Evolutionary conservation across 352 stramenopile species (phyloP), one percentile per base, ranked within the genome.

Genomic region (Phytophthora pluvialis): DNA sequence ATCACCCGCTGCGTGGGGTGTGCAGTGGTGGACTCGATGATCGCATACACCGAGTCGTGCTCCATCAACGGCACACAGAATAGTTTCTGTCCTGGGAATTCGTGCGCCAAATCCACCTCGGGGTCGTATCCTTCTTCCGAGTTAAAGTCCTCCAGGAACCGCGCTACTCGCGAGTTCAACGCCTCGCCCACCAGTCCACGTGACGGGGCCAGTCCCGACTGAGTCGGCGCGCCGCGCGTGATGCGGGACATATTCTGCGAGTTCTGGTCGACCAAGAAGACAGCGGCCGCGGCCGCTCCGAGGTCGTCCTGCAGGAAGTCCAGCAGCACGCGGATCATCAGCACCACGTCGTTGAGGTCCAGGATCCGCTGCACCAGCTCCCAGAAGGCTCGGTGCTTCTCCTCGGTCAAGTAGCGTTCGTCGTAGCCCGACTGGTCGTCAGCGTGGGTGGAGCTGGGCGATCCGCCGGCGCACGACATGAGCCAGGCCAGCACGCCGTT

Each of bases 341-440:
- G 71, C 33, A 91, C 78, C 5, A 89, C 83, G 40, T 94, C 85
- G 57, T 91, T 92, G 13, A 89, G 64, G 12, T 75, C 70, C 44
- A 94, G 40, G 8, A 94, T 70, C 8, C 77, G 65, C 63, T 90
- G 81, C 53, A 94, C 85, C 16, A 94, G 72, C 45, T 89, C 72
- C 85, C 85, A 93, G 57, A 93, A 93, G n/a, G 77, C 73, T 36
- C 73, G 76, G 52, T 93, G 85, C 53, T 88, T 88, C 47, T 89
- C 71, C 31, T 92, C 83, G 15, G 72, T 67, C 35, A 87, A 44
- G 32, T 66, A 80, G 38, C 67, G 70, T 21, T 73, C 62, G 60
- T 83, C 78, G 38, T 54, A 64, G 25, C 58, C 43, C 50, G 48
- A 12, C 0, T 64, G 40, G n/a, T 66, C 55, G 9, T 52, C 33